Base-by-base conservation (phyloP, 345 rosid species). In the Camelina neglecta region DNA sequence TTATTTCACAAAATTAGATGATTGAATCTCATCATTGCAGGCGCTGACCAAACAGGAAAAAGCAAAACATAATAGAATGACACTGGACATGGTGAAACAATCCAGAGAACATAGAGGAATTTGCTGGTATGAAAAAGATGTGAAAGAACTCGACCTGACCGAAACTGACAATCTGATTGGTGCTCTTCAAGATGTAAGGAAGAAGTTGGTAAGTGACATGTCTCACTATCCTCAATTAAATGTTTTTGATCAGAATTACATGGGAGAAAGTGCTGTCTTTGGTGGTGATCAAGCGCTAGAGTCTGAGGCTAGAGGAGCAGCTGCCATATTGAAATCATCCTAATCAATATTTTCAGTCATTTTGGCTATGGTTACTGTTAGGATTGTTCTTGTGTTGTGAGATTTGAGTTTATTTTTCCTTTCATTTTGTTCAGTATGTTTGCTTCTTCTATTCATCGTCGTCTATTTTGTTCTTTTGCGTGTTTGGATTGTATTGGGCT, bases 81-180 rank as follows among this genome's bases (percentile, higher is more conserved):
- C 63, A 60, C 69, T 89, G 6, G 79, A 75, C 5, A 3, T 6
- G 15, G 23, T 81, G 38, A 73, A 39, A 60, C 74, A 70, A 61
- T 65, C 11, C 1, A 72, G 75, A 38, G 48, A 72, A 38, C 38
- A 21, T 16, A 1, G 5, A 21, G 77, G 66, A 47, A 60, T 65
- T 6, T 81, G 86, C 8, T 84, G 88, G 89, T 91, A 86, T 88
- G 82, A 84, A 42, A 71, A 81, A 1, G 90, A 92, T 8, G 42
- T 79, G 2, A 80, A 79, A 0, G 82, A 84, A 2, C 80, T 87
- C 6, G 65, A 58, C 33, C 0, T 60, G 29, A 12, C 48, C 3
- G 79, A 88, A 78, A 83, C 85, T 2, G 56, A 78, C 45, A 76
- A 66, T 41, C 33, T 89, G 44, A 82, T 72, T 36, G 3, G 9